phyloP scores from a whole-genome alignment of 768 basidiomycete genomes.

The Boletus subcaerulescens region DNA sequence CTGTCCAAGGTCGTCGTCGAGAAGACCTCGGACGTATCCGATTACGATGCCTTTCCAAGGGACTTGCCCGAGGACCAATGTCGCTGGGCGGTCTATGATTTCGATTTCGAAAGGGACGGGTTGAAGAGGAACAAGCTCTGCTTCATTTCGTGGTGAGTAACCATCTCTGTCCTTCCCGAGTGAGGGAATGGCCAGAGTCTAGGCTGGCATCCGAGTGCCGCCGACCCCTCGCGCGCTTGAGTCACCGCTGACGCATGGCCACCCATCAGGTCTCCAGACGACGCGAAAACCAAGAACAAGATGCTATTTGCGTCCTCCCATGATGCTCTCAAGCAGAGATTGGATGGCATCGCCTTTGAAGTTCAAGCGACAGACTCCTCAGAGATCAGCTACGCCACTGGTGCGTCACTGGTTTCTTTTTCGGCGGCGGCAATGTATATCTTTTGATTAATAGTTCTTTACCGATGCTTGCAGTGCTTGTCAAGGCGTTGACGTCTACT shows the following conservation, averaged over 20 bases:
- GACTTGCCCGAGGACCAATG: constrained; percentile 74
- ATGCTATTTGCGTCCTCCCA: constrained; percentile 91
- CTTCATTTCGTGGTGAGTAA: constrained; percentile 77
- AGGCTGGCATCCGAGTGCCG: not conserved
- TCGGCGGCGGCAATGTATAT: not conserved
- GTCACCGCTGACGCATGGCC: not conserved
- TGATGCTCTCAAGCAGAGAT: constrained; percentile 67
- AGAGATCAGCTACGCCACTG: constrained; percentile 68
- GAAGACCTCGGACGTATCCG: constrained; percentile 48
- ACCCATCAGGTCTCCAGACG: constrained; percentile 74
- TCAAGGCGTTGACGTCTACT: constrained; percentile 16
- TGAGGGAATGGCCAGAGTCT: not conserved
- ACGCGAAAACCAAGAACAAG: constrained; percentile 83
- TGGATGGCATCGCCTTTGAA: constrained; percentile 77
- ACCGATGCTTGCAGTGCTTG: constrained; percentile 11
- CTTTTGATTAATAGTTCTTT: not conserved
- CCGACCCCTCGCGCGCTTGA: no score
- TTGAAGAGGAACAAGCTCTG: constrained; percentile 77
- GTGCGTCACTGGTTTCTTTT: constrained; percentile 42
- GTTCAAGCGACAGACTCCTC: constrained; percentile 80
- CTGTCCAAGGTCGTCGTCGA: constrained; percentile 75
- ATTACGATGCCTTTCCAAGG: constrained; percentile 71
- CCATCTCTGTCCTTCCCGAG: not conserved
- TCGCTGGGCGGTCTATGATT: constrained; percentile 92
- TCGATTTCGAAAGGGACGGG: constrained; percentile 72